These are phyloP conservation scores for Mrakia hoshinonis DNA, from an alignment of 768 basidiomycete genomes.

Conservation along the genomic window DNA sequence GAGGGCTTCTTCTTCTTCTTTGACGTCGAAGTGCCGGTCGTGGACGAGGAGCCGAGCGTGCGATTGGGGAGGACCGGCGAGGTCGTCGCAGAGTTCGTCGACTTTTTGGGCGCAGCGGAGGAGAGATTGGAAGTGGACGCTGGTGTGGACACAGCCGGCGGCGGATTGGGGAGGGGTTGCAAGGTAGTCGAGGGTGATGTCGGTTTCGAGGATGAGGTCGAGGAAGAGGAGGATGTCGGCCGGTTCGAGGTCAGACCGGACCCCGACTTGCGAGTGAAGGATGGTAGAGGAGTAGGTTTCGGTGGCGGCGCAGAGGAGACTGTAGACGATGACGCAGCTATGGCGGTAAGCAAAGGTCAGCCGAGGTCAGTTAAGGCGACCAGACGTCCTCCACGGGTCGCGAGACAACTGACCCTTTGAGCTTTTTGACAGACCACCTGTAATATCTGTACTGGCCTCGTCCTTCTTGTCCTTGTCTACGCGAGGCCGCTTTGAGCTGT, in stretches of 20 bases:
- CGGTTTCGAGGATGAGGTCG: conserved; percentile 15
- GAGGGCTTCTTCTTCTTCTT: conserved; percentile 12
- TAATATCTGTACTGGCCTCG: background rate
- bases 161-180: background rate
- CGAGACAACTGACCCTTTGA: background rate
- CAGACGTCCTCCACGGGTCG: too few species aligned
- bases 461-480: conserved; percentile 22
- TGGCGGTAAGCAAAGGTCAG: background rate
- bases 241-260: background rate
- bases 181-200: background rate
- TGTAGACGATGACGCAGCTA: background rate
- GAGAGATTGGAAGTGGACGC: background rate
- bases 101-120: conserved; percentile 1
- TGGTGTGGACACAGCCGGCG: background rate
- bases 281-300: background rate
- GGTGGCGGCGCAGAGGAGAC: background rate
- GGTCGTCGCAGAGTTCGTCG: background rate
- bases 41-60: background rate
- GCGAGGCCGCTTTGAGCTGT: background rate
- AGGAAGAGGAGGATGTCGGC: background rate
- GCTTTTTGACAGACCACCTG: background rate
- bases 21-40: background rate
- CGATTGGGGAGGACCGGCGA: background rate
- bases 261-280: background rate
- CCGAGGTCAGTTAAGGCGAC: too few species aligned